Conservation (phyloP, 129 eudicot genomes). For the Lactuca saligna region DNA sequence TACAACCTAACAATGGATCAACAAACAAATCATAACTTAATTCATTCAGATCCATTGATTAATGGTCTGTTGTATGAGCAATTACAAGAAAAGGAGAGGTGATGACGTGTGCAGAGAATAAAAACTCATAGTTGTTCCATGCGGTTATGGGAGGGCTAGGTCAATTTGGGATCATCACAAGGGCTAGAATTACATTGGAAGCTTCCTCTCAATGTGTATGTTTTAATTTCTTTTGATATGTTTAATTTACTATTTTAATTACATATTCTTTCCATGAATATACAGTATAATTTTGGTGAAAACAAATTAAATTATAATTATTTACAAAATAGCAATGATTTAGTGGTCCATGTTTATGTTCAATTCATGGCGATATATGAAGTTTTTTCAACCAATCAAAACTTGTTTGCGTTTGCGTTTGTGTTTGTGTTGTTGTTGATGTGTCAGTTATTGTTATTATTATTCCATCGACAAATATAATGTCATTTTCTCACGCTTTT, state of each 20-base stretch:
- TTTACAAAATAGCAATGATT: constrained; percentile 17
- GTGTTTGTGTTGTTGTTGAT: constrained; percentile 1
- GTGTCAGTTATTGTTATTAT: constrained; percentile 25
- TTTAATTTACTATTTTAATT: neutral
- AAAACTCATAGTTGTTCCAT: constrained; percentile 49
- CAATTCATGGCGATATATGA: neutral
- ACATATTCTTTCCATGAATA: no score
- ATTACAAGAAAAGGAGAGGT: constrained; percentile 55
- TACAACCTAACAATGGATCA: neutral
- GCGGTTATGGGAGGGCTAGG: constrained; percentile 64
- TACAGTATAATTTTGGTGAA: neutral
- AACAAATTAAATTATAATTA: neutral
- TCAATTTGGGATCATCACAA: constrained; percentile 64
- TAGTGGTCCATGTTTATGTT: constrained; percentile 28
- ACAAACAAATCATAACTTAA: no score
- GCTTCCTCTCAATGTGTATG: constrained; percentile 56
- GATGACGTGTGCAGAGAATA: constrained; percentile 46
- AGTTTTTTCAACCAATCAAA: constrained; percentile 26
- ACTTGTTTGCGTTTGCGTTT: neutral
- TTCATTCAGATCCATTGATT: neutral
- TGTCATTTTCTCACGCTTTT: constrained; percentile 28
- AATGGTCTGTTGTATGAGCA: neutral
- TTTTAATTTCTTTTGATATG: no score
- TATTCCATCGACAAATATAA: constrained; percentile 11
- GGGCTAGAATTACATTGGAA: constrained; percentile 61